Evolutionary conservation across 2,329 filamentous ascomycete species (phyloP), one percentile per base, ranked within the genome.

Genomic region (Fusarium nygamai): DNA sequence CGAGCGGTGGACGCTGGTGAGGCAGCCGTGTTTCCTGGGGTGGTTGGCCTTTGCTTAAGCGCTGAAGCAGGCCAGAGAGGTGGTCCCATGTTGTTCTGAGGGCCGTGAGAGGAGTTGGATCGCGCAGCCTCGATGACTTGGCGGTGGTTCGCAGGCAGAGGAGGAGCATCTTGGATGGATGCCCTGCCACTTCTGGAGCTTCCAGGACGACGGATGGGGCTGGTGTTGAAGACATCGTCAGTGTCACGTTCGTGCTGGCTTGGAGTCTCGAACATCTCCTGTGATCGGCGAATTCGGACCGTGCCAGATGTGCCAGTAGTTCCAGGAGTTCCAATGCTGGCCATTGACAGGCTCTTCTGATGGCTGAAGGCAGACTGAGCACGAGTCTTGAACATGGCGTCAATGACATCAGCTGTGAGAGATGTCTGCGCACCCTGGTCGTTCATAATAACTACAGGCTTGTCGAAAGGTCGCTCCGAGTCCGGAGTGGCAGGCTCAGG

Each of bases 341-440:
- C 76, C 44, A 82, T 60, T 7, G 85, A 86, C 22, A 81, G 69
- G n/a, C 79, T 82, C 78, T 83, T 83, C 51, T 80, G 79, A 20
- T 83, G 81, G 19, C 75, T 77, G n/a, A 73, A 69, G 14, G 57
- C 63, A 34, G 68, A 61, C 17, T 67, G 76, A 33, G 72, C 54
- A 46, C 75, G 73, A 27, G 87, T 86, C 74, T 88, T 88, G 64
- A 97, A 83, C 78, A 98, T 87, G 63, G 90, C 88, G 75, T 98
- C 95, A 72, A 98, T 94, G 64, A 93, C 91, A 57, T 93, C 90
- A 0, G 93, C 90, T n/a, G 94, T 97, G 36, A 98, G 86, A 44
- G 92, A 88, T 31, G 95, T 98, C 83, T 98, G 96, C 20, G 93
- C 92, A 61, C 92, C 90, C 74, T 93, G 92, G 77, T 97, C 94